Conservation (phyloP, 768 basidiomycete genomes). For the Inosperma sp. region DNA sequence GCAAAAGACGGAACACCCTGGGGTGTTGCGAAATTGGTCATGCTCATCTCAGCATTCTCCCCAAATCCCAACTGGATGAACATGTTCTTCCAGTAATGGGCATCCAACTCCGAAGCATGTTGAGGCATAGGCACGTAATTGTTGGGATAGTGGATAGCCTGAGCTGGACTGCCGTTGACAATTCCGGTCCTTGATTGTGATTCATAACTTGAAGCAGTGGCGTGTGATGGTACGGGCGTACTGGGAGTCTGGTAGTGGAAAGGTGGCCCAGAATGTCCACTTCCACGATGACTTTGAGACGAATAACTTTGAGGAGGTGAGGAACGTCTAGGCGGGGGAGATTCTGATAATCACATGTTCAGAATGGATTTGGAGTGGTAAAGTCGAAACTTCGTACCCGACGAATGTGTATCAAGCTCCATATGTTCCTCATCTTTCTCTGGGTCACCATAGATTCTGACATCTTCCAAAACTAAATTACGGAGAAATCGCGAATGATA, state of each 20-base stretch:
- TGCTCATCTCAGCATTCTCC: conserved; percentile 34
- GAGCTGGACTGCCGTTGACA: conserved; percentile 3
- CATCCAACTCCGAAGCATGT: conserved; percentile 55
- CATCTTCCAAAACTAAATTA: conserved; percentile 60
- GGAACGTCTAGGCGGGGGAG: no score
- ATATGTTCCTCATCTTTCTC: conserved; percentile 39
- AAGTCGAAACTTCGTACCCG: background rate
- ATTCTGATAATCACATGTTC: no score
- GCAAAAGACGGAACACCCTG: conserved; percentile 26
- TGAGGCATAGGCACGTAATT: conserved; percentile 36
- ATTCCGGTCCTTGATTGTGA: background rate
- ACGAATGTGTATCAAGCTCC: conserved; percentile 44
- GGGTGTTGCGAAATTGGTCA: conserved; percentile 7
- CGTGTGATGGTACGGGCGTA: background rate
- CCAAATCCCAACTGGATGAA: conserved; percentile 69
- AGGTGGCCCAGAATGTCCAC: conserved; percentile 21
- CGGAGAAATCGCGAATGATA: conserved; percentile 78
- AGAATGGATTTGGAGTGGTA: background rate
- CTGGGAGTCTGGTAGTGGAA: conserved; percentile 1
- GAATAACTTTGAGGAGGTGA: conserved; percentile 30
- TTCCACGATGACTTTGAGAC: conserved; percentile 30
- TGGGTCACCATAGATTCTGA: conserved; percentile 47
- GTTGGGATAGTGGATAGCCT: conserved; percentile 25
- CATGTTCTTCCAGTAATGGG: conserved; percentile 71
- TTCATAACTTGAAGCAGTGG: conserved; percentile 1